phyloP scores from a whole-genome alignment of 2,329 filamentous ascomycete species.

The Aspergillus neotritici region DNA sequence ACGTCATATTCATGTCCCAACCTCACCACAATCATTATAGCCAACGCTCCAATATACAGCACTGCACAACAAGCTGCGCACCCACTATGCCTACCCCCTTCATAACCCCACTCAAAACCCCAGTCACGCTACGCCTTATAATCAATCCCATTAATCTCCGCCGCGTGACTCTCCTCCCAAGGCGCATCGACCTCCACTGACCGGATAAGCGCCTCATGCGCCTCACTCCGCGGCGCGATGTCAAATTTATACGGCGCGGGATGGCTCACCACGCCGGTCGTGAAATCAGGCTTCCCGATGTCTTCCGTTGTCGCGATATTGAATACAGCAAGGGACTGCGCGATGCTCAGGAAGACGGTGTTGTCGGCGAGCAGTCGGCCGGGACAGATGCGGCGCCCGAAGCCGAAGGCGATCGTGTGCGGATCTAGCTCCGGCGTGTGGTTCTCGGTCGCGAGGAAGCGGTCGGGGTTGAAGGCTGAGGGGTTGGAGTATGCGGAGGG shows the following conservation, averaged over 20 bases:
- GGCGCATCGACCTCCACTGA: slow-evolving; percentile 1
- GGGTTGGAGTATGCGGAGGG: slow-evolving; percentile 32
- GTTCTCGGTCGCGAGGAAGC: slow-evolving; percentile 31
- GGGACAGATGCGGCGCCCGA: slow-evolving; percentile 39
- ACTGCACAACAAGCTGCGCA: no score
- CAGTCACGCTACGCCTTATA: no score
- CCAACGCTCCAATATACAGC: no score
- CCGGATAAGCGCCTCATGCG: slow-evolving; percentile 29
- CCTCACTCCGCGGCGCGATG: slow-evolving; percentile 31
- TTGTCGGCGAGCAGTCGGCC: slow-evolving; percentile 38
- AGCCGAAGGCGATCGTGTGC: slow-evolving; percentile 27
- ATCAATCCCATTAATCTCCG: slow-evolving; percentile 29
- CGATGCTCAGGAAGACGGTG: slow-evolving; percentile 38
- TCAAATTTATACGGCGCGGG: slow-evolving; percentile 30
- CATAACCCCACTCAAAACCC: no score
- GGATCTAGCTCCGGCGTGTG: slow-evolving; percentile 35
- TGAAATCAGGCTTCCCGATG: slow-evolving; percentile 32
- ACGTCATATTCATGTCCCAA: no score
- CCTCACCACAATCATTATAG: no score
- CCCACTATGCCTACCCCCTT: no score
- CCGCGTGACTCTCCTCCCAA: slow-evolving; percentile 5
- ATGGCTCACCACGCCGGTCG: slow-evolving; percentile 29
- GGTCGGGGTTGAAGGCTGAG: slow-evolving; percentile 40
- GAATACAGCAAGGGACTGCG: slow-evolving; percentile 45
- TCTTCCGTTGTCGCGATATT: slow-evolving; percentile 37